These are phyloP conservation scores for Yamadazyma paraphyllophila DNA, from an alignment of 805 yeast species.

Conservation along the genomic window DNA sequence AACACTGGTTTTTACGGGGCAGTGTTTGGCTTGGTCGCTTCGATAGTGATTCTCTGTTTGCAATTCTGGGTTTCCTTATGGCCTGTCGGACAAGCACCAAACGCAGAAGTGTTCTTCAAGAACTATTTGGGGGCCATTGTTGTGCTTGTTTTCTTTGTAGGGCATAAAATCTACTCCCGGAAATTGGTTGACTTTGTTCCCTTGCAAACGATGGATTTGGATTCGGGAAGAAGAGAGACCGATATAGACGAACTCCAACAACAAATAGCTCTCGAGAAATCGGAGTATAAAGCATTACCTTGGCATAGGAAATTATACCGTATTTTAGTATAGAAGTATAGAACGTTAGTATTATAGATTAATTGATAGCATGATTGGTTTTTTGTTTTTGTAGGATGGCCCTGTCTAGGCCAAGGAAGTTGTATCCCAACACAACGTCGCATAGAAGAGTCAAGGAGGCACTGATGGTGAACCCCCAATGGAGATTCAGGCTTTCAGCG, in stretches of 20 bases:
- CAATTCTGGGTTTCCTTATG: conserved; percentile 37
- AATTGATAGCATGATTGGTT: conserved; percentile 3
- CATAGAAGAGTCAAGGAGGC: conserved; percentile 52
- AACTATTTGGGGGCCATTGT: conserved; percentile 52
- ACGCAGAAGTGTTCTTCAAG: conserved; percentile 49
- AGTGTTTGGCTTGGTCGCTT: conserved; percentile 17
- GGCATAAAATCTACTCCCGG: conserved; percentile 48
- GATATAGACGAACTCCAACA: conserved; percentile 51
- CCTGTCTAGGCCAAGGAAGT: conserved; percentile 41
- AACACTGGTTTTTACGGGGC: conserved; percentile 43
- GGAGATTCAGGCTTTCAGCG: conserved; percentile 49
- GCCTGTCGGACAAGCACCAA: conserved; percentile 27
- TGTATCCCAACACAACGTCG: conserved; percentile 42
- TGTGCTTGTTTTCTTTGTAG: conserved; percentile 46
- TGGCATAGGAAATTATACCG: conserved; percentile 18
- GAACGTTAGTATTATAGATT: neutral
- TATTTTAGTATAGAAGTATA: conserved; percentile 5
- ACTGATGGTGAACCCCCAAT: conserved; percentile 52
- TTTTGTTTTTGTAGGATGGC: conserved; percentile 23
- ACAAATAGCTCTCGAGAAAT: conserved; percentile 47
- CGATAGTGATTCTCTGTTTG: conserved; percentile 25
- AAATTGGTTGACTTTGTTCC: conserved; percentile 35
- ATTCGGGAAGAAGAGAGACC: conserved; percentile 57
- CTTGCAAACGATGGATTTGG: conserved; percentile 56
- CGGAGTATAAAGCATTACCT: conserved; percentile 17